Percentiles rank a stretch among this genome's conserved stretches.
Evolutionary conservation across 192 early-diverging fungal species (phyloP).

Genomic region (Phycomyces nitens): DNA sequence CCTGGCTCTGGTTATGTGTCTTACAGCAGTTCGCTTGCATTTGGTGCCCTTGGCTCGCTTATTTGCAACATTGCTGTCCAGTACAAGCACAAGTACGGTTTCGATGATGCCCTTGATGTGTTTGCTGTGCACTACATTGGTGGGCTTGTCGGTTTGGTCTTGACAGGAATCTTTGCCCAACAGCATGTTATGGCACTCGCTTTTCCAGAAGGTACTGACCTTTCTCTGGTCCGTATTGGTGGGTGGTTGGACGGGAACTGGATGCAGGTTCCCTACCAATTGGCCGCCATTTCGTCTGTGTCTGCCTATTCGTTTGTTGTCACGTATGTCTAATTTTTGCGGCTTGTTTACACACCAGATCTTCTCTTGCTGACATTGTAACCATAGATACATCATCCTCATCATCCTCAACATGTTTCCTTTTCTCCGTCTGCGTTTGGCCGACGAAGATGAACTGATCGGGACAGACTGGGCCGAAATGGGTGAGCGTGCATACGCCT

Average conservation of each 20-base stretch:
- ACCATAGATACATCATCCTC: conserved; percentile 54
- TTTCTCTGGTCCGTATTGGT: conserved; percentile 49
- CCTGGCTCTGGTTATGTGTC: conserved; percentile 79
- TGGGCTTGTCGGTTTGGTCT: conserved; percentile 71
- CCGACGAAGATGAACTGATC: conserved; percentile 66
- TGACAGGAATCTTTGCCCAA: conserved; percentile 87
- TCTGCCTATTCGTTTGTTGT: conserved; percentile 74
- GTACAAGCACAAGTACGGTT: conserved; percentile 62
- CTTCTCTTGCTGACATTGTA: neutral
- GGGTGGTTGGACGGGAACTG: conserved; percentile 82
- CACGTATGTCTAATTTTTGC: conserved; percentile 38
- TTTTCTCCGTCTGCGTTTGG: conserved; percentile 68
- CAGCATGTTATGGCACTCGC: conserved; percentile 64
- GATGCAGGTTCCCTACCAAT: conserved; percentile 75
- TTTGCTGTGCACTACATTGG: conserved; percentile 74
- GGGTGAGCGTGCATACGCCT: conserved; percentile 71
- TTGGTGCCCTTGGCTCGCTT: conserved; percentile 63
- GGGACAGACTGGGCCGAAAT: conserved; percentile 82
- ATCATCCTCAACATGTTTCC: conserved; percentile 71
- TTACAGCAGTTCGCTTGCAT: conserved; percentile 69
- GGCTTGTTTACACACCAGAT: neutral
- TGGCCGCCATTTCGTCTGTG: conserved; percentile 66
- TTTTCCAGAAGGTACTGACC: conserved; percentile 38
- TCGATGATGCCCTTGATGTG: conserved; percentile 80
- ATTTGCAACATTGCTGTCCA: conserved; percentile 62